Base-by-base conservation (phyloP, 176 grass and related monocot species). In the Avena insularis region DNA sequence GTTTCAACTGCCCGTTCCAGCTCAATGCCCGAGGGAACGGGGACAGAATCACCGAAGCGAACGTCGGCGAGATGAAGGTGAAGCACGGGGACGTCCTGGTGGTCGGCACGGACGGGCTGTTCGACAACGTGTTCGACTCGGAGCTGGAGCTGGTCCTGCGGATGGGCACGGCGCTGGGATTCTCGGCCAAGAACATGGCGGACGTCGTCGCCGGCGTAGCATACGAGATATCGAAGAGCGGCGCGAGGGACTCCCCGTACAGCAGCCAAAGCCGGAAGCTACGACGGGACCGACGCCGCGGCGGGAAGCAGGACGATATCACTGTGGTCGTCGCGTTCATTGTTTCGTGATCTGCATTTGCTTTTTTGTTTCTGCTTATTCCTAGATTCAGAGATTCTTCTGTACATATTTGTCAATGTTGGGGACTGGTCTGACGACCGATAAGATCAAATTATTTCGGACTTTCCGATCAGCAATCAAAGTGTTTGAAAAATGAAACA, bases 41-140 rank as follows among this genome's bases (percentile, higher is more conserved):
- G 19, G 12, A 27, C 5, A 20, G 46, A 8, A 4, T 74, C 0
- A 7, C 12, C 7, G 12, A 20, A 2, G 82, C 54, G 14, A 31
- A 47, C n/a, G 83, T 76, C 46, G 69, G 75, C 33, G 36, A 55
- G 8, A 27, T 75, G 2, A 0, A 3, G 21, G 73, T 83, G 6
- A 62, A 13, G 17, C 2, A 20, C 17, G 88, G 68, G 56, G 88
- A 89, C 83, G 77, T 89, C 19, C 68, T 85, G 43, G 82, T 89
- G 8, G 12, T 46, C 46, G 82, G 77, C 40, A 81, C 88, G 0
- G 83, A 89, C 69, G 83, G 82, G 7, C 45, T 89, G 16, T 89
- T 89, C 82, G 88, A 89, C 47, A 89, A 89, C 82, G 6, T 89
- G 68, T 80, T 75, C 54, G 77, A 89, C 46, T 2, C 2, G 0